Percentiles rank a stretch among this genome's conserved stretches.
Conservation (phyloP, 352 stramenopile species). For the Stramenopiles sp. region DNA sequence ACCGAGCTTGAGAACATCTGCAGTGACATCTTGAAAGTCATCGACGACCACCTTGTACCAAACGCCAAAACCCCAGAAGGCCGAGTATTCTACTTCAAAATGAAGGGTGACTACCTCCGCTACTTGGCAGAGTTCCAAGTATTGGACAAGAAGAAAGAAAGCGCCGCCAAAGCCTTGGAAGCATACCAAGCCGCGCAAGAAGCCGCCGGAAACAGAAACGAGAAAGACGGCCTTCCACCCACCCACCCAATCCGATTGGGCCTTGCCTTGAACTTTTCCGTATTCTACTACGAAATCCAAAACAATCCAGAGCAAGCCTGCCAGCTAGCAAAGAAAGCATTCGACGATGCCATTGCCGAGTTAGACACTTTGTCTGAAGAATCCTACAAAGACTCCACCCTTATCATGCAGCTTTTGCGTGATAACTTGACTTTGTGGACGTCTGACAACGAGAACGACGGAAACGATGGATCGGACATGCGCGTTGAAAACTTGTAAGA, state of each 20-base stretch:
- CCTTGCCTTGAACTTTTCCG: slow-evolving; percentile 94
- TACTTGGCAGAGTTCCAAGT: slow-evolving; percentile 97
- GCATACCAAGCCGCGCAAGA: slow-evolving; percentile 57
- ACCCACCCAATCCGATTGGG: slow-evolving; percentile 96
- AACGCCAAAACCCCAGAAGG: slow-evolving; percentile 87
- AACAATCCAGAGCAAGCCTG: slow-evolving; percentile 81
- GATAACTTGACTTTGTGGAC: slow-evolving; percentile 99
- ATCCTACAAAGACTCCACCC: slow-evolving; percentile 96
- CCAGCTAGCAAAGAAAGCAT: slow-evolving; percentile 82
- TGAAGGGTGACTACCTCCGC: slow-evolving; percentile 99
- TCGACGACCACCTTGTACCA: slow-evolving; percentile 91
- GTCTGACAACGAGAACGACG: slow-evolving; percentile 74
- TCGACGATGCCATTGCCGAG: slow-evolving; percentile 97
- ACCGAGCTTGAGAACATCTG: slow-evolving; percentile 86
- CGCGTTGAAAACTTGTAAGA: no score
- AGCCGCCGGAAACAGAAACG: slow-evolving; percentile 50
- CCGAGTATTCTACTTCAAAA: slow-evolving; percentile 99
- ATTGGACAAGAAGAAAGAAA: slow-evolving; percentile 79
- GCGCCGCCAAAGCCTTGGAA: slow-evolving; percentile 54
- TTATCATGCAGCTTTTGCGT: slow-evolving; percentile 98
- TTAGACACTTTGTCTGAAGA: slow-evolving; percentile 96
- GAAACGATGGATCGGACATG: no score
- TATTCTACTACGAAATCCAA: slow-evolving; percentile 99
- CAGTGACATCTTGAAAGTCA: slow-evolving; percentile 90
- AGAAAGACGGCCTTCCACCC: slow-evolving; percentile 68